These are phyloP conservation scores for Aegilops umbellulata DNA, from an alignment of 176 grass and related monocot genomes.

Conservation along the genomic window DNA sequence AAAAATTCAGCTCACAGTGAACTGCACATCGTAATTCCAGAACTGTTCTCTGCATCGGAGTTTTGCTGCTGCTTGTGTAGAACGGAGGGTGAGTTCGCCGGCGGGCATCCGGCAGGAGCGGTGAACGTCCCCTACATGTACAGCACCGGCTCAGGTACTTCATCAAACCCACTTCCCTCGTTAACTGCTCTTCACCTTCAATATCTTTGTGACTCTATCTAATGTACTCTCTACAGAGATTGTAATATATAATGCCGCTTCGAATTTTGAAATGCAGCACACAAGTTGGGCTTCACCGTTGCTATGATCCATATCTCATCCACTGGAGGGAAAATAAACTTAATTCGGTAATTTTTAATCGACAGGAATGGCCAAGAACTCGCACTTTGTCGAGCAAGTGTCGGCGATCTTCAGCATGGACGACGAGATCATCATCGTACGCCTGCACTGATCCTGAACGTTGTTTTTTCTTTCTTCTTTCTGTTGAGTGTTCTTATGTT, in stretches of 20 bases:
- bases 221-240: too few species aligned
- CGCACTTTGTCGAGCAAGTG: slow-evolving; percentile 69
- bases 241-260: too few species aligned
- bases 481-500: neutral
- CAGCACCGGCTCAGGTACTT: slow-evolving; percentile 61
- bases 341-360: neutral
- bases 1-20: too few species aligned
- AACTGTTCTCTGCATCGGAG: too few species aligned
- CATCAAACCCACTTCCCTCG: too few species aligned
- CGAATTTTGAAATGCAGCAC: too few species aligned
- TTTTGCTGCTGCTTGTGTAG: slow-evolving; percentile 15
- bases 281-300: too few species aligned
- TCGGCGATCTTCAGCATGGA: slow-evolving; percentile 42
- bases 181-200: too few species aligned
- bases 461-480: neutral
- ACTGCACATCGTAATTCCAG: slow-evolving; percentile 40
- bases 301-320: neutral
- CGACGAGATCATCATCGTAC: slow-evolving; percentile 67
- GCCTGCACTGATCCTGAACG: neutral
- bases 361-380: slow-evolving; percentile 61
- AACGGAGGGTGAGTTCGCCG: slow-evolving; percentile 59
- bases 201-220: too few species aligned
- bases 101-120: slow-evolving; percentile 61
- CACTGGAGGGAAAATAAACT: neutral
- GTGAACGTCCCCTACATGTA: slow-evolving; percentile 78